Evolutionary conservation across 1,139 yeast genomes (phyloP).

Genomic region (Pneumocystis carinii): DNA sequence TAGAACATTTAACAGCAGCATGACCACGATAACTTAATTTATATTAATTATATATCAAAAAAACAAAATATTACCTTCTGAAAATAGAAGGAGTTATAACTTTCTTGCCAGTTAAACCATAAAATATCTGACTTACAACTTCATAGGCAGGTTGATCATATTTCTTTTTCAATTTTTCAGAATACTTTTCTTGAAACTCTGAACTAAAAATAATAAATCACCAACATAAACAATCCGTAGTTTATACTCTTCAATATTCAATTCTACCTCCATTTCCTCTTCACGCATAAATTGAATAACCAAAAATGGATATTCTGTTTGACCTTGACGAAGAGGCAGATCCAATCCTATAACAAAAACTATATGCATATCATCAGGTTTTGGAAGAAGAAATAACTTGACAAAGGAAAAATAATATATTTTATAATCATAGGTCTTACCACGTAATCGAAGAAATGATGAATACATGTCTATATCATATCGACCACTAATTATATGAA

Average conservation of each 20-base stretch:
- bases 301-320: constrained; percentile 85
- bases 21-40: constrained; percentile 29
- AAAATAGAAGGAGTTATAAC: constrained; percentile 64
- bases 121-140: constrained; percentile 77
- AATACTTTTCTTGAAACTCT: constrained; percentile 54
- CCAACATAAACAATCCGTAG: background rate
- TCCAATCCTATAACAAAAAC: constrained; percentile 78
- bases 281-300: constrained; percentile 78
- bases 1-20: constrained; percentile 80
- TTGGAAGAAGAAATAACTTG: constrained; percentile 79
- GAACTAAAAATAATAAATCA: constrained; percentile 4
- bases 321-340: constrained; percentile 91
- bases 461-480: constrained; percentile 93
- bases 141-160: constrained; percentile 76
- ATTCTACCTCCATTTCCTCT: constrained; percentile 81
- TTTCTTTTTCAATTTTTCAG: constrained; percentile 55
- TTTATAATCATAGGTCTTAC: constrained; percentile 95
- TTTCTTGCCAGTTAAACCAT: constrained; percentile 78
- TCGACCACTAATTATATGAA: constrained; percentile 50
- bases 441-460: constrained; percentile 76
- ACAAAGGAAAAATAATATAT: constrained; percentile 83
- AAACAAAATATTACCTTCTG: constrained; percentile 22
- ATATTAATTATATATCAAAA: constrained; percentile 21
- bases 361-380: constrained; percentile 86
- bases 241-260: constrained; percentile 60